These are phyloP conservation scores for Tuber borchii DNA, from an alignment of 495 filamentous ascomycete species.

Conservation along the genomic window DNA sequence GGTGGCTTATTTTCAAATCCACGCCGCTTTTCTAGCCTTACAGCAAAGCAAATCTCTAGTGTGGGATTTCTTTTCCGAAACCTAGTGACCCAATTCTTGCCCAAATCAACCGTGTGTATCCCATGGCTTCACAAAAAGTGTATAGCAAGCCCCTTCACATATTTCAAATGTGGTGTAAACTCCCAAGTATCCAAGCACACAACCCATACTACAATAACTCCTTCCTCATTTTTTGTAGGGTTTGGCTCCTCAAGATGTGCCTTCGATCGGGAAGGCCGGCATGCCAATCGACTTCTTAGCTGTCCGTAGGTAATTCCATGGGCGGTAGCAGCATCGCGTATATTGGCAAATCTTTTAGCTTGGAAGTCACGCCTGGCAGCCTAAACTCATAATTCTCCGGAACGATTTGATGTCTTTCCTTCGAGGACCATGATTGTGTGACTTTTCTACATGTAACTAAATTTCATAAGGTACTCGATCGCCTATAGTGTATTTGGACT, in stretches of 20 bases:
- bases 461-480: too few species aligned
- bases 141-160: constrained; percentile 12
- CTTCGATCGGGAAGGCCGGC: background rate
- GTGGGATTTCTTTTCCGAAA: constrained; percentile 9
- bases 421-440: too few species aligned
- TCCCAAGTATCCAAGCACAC: background rate
- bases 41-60: constrained; percentile 4
- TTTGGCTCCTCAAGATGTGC: background rate
- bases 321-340: background rate
- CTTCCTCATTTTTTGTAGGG: background rate
- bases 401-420: too few species aligned
- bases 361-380: background rate
- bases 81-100: background rate
- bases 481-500: too few species aligned
- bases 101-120: background rate
- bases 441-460: too few species aligned
- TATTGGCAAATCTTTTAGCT: background rate
- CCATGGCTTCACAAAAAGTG: constrained; percentile 9
- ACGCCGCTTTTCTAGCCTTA: constrained; percentile 1
- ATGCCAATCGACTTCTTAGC: background rate
- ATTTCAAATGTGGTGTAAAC: constrained; percentile 10
- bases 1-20: constrained; percentile 5
- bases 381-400: too few species aligned
- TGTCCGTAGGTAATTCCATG: constrained; percentile 4
- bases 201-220: constrained; percentile 5